phyloP scores from a whole-genome alignment of 2,329 filamentous ascomycete species.

The Xylariaceae sp. region DNA sequence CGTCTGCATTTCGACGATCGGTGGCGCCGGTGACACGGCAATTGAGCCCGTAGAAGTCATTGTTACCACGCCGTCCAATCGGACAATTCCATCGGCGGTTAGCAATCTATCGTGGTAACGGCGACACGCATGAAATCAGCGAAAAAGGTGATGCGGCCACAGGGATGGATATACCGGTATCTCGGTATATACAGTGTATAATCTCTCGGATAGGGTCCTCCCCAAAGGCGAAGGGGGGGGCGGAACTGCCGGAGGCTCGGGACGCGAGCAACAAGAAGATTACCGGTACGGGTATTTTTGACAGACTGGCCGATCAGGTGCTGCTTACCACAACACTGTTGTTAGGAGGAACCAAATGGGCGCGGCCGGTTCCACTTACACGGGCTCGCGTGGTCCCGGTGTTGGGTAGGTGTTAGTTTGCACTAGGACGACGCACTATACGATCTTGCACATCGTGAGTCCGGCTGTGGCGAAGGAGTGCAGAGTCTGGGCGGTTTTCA shows the following conservation, averaged over 20 bases:
- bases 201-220: background rate
- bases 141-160: constrained; percentile 8
- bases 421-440: no score
- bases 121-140: constrained; percentile 4
- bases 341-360: background rate
- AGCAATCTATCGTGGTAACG: constrained; percentile 6
- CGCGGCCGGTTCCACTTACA: background rate
- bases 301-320: background rate
- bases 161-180: background rate
- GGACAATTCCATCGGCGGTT: constrained; percentile 14
- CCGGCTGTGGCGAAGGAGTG: no score
- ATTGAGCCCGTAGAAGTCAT: constrained; percentile 1
- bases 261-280: background rate
- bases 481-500: no score
- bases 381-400: no score
- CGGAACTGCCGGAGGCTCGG: background rate
- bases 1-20: constrained; percentile 19
- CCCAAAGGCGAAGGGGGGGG: background rate
- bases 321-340: background rate
- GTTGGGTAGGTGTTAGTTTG: no score
- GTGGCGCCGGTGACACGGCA: constrained; percentile 14
- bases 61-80: constrained; percentile 23
- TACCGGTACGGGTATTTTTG: background rate
- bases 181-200: background rate
- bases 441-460: no score